Evolutionary conservation across 768 basidiomycete genomes (phyloP).

Genomic region (Agaricus sinodeliciosus): DNA sequence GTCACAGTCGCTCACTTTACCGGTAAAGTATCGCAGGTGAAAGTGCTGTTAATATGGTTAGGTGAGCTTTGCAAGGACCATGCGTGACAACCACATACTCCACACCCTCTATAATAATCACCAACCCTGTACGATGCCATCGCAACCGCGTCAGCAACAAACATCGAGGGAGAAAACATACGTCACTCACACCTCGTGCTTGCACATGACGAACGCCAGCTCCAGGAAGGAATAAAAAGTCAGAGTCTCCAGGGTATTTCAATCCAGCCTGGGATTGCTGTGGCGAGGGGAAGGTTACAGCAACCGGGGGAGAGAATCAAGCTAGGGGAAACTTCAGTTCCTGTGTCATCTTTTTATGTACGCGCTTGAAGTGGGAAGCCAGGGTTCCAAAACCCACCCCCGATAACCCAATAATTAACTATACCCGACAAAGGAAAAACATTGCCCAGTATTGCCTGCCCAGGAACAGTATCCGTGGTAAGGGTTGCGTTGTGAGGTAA

Average conservation of each 20-base stretch:
- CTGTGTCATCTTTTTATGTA: slow-evolving; percentile 9
- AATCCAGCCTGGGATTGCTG: background rate
- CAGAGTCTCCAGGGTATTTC: background rate
- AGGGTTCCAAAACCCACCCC: slow-evolving; percentile 3
- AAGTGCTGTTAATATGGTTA: slow-evolving; percentile 30
- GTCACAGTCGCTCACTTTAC: slow-evolving; percentile 33
- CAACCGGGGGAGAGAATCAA: background rate
- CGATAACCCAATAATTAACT: slow-evolving; percentile 1
- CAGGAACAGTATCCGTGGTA: background rate
- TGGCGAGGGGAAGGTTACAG: background rate
- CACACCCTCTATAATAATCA: slow-evolving; percentile 45
- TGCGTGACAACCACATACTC: slow-evolving; percentile 25
- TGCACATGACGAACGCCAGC: slow-evolving; percentile 21
- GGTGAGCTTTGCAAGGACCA: slow-evolving; percentile 3
- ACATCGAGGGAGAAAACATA: background rate
- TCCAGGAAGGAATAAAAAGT: background rate
- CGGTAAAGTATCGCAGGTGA: slow-evolving; percentile 43
- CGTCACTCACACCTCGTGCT: slow-evolving; percentile 27
- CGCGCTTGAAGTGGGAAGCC: slow-evolving; percentile 5
- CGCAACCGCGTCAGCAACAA: background rate
- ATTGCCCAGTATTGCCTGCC: slow-evolving; percentile 1
- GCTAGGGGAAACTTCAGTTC: background rate
- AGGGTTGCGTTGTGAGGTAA: slow-evolving; percentile 1
- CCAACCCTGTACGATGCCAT: slow-evolving; percentile 28
- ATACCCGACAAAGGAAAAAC: slow-evolving; percentile 8